Evolutionary conservation across 2,329 filamentous ascomycete species (phyloP).

Genomic region (Paecilomyces sp.): DNA sequence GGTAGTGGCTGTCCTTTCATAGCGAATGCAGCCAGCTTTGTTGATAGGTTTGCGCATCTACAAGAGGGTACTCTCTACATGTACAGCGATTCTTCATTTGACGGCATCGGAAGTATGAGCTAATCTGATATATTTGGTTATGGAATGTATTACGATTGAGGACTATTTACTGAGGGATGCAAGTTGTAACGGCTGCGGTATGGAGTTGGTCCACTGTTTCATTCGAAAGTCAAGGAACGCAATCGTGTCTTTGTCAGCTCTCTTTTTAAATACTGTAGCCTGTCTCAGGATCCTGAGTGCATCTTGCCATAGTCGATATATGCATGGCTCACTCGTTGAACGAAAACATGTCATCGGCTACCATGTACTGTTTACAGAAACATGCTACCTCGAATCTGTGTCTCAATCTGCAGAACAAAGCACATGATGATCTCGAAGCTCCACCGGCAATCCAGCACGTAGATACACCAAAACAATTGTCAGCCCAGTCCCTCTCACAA

Average conservation of each 20-base stretch:
- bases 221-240: neutral
- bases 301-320: neutral
- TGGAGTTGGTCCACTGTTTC: neutral
- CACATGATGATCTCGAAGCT: conserved; percentile 1
- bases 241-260: neutral
- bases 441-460: conserved; percentile 5
- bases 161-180: neutral
- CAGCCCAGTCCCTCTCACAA: neutral
- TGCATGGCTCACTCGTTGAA: neutral
- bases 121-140: neutral
- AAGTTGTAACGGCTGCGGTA: too few species aligned
- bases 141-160: neutral
- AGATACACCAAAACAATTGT: conserved; percentile 3
- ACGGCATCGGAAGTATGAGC: neutral
- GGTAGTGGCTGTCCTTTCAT: conserved; percentile 4
- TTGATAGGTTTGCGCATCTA: neutral
- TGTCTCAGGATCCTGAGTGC: neutral
- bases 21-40: too few species aligned
- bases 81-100: neutral
- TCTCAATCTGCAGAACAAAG: neutral
- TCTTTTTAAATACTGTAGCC: neutral
- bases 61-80: neutral
- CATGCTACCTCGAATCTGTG: neutral
- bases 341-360: neutral
- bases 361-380: neutral